phyloP scores from a whole-genome alignment of 257 asterid genomes.

The Nicotiana sylvestris region DNA sequence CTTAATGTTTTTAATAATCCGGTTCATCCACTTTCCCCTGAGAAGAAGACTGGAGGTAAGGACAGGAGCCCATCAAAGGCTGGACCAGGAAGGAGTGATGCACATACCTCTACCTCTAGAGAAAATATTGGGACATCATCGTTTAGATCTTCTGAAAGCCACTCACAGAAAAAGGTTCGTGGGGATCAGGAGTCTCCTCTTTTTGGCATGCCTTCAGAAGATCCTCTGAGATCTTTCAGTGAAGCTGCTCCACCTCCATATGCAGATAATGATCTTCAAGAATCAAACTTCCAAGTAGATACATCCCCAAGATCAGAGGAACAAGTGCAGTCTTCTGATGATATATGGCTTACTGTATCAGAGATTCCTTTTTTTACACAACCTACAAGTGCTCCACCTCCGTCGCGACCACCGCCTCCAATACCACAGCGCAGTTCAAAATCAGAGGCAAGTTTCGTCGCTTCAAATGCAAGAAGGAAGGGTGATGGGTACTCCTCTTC shows the following conservation, averaged over 20 bases:
- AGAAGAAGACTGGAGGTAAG: slow-evolving; percentile 45
- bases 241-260: slow-evolving; percentile 58
- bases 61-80: slow-evolving; percentile 51
- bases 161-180: slow-evolving; percentile 42
- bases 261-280: slow-evolving; percentile 26
- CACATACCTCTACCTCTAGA: slow-evolving; percentile 39
- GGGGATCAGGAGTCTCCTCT: slow-evolving; percentile 62
- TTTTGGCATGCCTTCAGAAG: slow-evolving; percentile 65
- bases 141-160: slow-evolving; percentile 49
- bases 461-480: slow-evolving; percentile 57
- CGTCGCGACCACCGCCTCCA: slow-evolving; percentile 94
- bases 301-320: slow-evolving; percentile 52
- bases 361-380: slow-evolving; percentile 92
- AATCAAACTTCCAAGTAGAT: slow-evolving; percentile 42
- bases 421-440: slow-evolving; percentile 57
- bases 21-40: slow-evolving; percentile 51
- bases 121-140: slow-evolving; percentile 49
- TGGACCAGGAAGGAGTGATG: slow-evolving; percentile 23
- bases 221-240: slow-evolving; percentile 46
- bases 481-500: slow-evolving; percentile 53
- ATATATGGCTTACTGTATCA: slow-evolving; percentile 79
- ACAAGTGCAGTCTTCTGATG: slow-evolving; percentile 51
- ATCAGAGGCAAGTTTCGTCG: slow-evolving; percentile 39
- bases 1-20: slow-evolving; percentile 52
- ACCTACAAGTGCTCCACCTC: slow-evolving; percentile 90